Base-by-base conservation (phyloP, 345 rosid genomes). In the Hypericum perforatum region DNA sequence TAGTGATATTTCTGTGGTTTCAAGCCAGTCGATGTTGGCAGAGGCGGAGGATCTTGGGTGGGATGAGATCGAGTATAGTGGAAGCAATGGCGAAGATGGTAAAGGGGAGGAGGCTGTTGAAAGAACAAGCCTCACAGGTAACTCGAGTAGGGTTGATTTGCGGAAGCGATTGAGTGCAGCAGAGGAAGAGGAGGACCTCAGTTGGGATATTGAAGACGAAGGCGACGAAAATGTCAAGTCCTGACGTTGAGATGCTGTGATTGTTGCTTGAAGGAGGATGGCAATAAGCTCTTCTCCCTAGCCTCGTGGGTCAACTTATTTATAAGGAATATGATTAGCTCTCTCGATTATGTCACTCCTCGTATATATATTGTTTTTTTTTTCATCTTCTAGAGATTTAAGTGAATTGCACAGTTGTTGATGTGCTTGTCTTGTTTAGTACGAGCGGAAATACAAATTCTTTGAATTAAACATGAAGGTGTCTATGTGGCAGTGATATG, bases 171-270 rank as follows among this genome's bases (percentile, higher is more conserved):
- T 80, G 42, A 70, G 70, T 65, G 61, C 68, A 39, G 71, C 69
- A 0, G 82, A 72, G 12, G 91, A 86, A 67, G 91, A 81, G 11
- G 91, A 77, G 45, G 85, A 76, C 62, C 55, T 90, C 55, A 76
- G 77, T 65, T 90, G 97, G 97, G 95, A 86, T 69, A 75, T 86
- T 22, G 97, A 84, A 61, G 94, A 77, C 9, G 92, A 75, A 0
- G 76, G 74, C 2, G 75, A 66, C 4, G 70, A 9, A 16, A 42
- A 40, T 52, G 55, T n/a, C 15, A 37, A 37, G 41, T 16, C 38
- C n/a, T 52, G 55, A 52, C 41, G 15, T 13, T 46, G 50, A 46
- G 16, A 16, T 16, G 8, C n/a, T 7, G 14, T n/a, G n/a, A n/a
- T 45, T 7, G 9, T 46, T 12, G 4, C 4, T 10, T 43, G 46